A percentile compares a stretch with the other conserved stretches of the same genome.
Conservation (phyloP, 805 yeast species). For the Isabelozyma pseudorhagii region DNA sequence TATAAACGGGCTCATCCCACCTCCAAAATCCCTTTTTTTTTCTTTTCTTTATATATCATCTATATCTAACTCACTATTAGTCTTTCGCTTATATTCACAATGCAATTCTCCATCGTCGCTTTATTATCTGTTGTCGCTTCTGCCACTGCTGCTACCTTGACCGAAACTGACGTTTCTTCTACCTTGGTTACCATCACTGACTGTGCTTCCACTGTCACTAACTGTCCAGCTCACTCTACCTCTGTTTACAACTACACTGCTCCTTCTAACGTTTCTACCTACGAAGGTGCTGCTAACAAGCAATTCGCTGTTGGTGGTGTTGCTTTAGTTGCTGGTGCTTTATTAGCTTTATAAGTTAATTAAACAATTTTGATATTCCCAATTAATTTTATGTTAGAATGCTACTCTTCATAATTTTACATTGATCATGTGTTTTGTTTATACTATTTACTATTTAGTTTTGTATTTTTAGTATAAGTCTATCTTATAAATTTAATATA, state of each 20-base stretch:
- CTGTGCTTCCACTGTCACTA: slow-evolving; percentile 43
- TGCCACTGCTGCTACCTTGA: slow-evolving; percentile 26
- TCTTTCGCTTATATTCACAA: slow-evolving; percentile 30
- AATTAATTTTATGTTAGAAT: not conserved
- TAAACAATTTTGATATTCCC: not conserved
- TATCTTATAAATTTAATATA: not conserved
- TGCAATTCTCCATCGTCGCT: slow-evolving; percentile 42
- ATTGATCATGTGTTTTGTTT: not conserved
- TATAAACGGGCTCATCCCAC: not conserved
- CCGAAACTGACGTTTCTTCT: slow-evolving; percentile 30
- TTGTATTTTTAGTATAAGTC: not conserved
- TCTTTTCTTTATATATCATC: slow-evolving; percentile 14
- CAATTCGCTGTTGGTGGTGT: slow-evolving; percentile 43
- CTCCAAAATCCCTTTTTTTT: slow-evolving; percentile 1
- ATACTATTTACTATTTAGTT: not conserved
- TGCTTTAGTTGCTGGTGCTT: slow-evolving; percentile 49
- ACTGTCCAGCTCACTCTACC: slow-evolving; percentile 40
- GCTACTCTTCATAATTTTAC: not conserved
- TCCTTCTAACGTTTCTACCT: slow-evolving; percentile 28
- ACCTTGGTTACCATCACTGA: slow-evolving; percentile 47
- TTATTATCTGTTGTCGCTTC: slow-evolving; percentile 34
- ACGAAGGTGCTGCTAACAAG: slow-evolving; percentile 36
- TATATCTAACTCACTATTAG: slow-evolving; percentile 22
- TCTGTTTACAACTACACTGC: slow-evolving; percentile 14
- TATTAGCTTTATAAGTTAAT: slow-evolving; percentile 54